Base-by-base conservation (phyloP, 179 eudicot genomes). In the Carnegiea gigantea region DNA sequence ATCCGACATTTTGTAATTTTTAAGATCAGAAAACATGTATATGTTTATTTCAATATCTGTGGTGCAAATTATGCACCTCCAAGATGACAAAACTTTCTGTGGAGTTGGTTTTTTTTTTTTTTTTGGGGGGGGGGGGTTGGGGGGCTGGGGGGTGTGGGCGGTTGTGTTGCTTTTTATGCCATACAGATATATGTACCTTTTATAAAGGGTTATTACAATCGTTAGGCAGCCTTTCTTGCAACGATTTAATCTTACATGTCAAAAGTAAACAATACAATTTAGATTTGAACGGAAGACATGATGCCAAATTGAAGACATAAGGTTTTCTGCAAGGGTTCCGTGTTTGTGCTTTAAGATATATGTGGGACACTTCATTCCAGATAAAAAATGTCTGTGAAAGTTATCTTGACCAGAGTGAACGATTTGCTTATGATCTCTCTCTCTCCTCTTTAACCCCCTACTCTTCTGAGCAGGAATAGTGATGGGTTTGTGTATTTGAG, bases 401-500 rank as follows among this genome's bases (percentile, higher is more conserved):
- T 70, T 40, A 43, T 21, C 30, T 74, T 33, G 78, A 23, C 23
- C 0, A 33, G 43, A 23, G 23, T 21, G 60, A 59, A 24, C 26
- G 9, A 48, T 28, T 62, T 82, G 48, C 44, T 75, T 15, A 18
- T 49, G 28, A 70, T 46, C 11, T 70, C 11, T 20, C 11, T 20
- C 59, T 15, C n/a, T 4, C 67, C 26, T 49, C 10, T 49, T n/a
- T 54, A 10, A 60, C 33, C 51, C 59, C 71, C 23, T 33, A 26
- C 74, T 53, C 1, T 67, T 26, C 43, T 30, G 73, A 64, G 57
- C 91, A 95, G 98, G 87, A 80, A 89, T 74, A 90, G 87, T 82
- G 93, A 92, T 17, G 98, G 98, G 33, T 90, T 84, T 86, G 97
- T 95, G 0, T 95, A 95, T 86, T 80, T 95, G 87, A 91, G 91